Percentiles rank a stretch among this genome's conserved stretches.
Conservation (phyloP, 257 asterid species). For the Solanum sejunctum region DNA sequence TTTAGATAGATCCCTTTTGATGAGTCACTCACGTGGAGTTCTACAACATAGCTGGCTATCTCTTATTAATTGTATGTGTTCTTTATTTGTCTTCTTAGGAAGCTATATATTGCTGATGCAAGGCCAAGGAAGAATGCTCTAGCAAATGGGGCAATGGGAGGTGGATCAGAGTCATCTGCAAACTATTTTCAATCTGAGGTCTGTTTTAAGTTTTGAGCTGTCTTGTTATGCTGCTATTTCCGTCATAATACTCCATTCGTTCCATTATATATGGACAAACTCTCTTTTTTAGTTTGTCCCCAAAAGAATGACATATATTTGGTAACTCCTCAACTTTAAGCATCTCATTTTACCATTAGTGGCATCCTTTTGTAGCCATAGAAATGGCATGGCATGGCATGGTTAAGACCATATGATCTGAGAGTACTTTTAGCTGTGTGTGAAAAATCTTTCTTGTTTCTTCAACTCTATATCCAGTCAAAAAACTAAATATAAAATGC, state of each 20-base stretch:
- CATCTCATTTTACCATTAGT: background rate
- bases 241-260: background rate
- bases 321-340: background rate
- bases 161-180: conserved; percentile 99
- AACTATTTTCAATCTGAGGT: conserved; percentile 95
- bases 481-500: background rate
- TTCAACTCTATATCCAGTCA: background rate
- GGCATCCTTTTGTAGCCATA: background rate
- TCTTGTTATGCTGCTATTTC: background rate
- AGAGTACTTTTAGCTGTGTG: background rate
- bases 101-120: conserved; percentile 95
- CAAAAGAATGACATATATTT: background rate
- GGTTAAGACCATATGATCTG: background rate
- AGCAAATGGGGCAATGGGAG: conserved; percentile 99
- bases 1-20: background rate
- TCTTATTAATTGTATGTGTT: background rate
- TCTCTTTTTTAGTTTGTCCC: background rate
- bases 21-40: background rate
- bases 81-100: conserved; percentile 35
- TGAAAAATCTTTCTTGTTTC: background rate
- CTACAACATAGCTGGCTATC: background rate
- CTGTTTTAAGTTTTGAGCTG: conserved; percentile 15
- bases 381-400: background rate
- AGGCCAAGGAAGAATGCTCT: conserved; percentile 98
- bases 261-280: background rate